Evolutionary conservation across 495 filamentous ascomycete species (phyloP).

Genomic region (Penicillium diatomitis): DNA sequence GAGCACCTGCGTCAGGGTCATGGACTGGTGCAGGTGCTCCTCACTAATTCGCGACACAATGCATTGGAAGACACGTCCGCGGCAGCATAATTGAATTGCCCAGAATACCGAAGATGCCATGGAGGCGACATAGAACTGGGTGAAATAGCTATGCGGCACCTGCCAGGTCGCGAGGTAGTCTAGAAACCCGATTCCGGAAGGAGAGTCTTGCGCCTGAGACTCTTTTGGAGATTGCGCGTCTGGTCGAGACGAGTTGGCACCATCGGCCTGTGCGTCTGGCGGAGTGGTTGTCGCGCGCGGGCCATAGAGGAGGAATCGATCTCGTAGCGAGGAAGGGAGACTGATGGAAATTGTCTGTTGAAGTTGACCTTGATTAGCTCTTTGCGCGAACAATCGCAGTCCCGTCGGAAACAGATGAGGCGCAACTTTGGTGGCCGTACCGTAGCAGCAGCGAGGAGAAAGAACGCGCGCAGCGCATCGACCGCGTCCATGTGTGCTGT

Average conservation of each 20-base stretch:
- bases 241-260: slow-evolving; percentile 4
- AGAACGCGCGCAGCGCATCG: slow-evolving; percentile 33
- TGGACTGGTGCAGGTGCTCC: slow-evolving; percentile 34
- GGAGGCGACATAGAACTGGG: slow-evolving; percentile 74
- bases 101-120: slow-evolving; percentile 67
- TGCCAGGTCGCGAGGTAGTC: slow-evolving; percentile 44
- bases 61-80: slow-evolving; percentile 41
- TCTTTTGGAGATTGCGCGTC: background rate
- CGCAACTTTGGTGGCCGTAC: slow-evolving; percentile 20
- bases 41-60: slow-evolving; percentile 27
- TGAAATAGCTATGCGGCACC: slow-evolving; percentile 84
- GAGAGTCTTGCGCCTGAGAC: background rate
- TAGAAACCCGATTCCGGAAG: slow-evolving; percentile 19
- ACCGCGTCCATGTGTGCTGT: slow-evolving; percentile 31
- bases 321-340: slow-evolving; percentile 38
- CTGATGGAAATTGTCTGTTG: slow-evolving; percentile 45
- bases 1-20: slow-evolving; percentile 57
- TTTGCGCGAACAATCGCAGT: no score
- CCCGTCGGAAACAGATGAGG: no score
- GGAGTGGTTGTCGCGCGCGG: slow-evolving; percentile 34
- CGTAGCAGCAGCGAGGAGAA: slow-evolving; percentile 38
- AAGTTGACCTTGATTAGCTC: background rate
- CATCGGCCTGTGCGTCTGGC: slow-evolving; percentile 2
- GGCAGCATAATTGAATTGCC: slow-evolving; percentile 53
- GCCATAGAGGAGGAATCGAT: slow-evolving; percentile 51